phyloP scores from a whole-genome alignment of 805 yeast species.

The Ogataea ganodermae region DNA sequence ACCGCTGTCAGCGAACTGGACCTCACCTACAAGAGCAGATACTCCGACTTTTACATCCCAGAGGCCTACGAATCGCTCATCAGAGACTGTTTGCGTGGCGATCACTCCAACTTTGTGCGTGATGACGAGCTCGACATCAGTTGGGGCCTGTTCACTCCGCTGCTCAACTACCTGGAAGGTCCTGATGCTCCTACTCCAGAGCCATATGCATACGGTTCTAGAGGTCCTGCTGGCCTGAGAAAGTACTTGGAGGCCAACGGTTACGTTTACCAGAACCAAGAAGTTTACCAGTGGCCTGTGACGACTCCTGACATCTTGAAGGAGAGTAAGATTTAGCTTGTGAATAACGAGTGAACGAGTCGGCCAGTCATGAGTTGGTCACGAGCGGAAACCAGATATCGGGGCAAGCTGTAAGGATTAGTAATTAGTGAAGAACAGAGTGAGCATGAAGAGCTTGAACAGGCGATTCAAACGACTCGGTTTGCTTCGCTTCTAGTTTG shows the following conservation, averaged over 20 bases:
- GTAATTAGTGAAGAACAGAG: no score
- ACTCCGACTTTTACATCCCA: slow-evolving; percentile 89
- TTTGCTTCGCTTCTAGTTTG: not conserved
- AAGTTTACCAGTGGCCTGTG: slow-evolving; percentile 89
- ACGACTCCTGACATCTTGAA: slow-evolving; percentile 50
- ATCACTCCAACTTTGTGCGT: slow-evolving; percentile 96
- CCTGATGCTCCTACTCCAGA: slow-evolving; percentile 66
- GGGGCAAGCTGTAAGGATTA: no score
- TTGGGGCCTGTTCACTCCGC: slow-evolving; percentile 92
- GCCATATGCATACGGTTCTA: slow-evolving; percentile 82
- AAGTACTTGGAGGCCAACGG: slow-evolving; percentile 69
- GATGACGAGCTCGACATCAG: slow-evolving; percentile 95
- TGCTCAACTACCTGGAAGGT: slow-evolving; percentile 77
- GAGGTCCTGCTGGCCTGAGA: slow-evolving; percentile 75
- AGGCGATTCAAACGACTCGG: not conserved
- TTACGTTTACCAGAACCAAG: slow-evolving; percentile 63
- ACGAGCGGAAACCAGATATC: no score
- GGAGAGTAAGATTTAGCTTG: slow-evolving; percentile 29
- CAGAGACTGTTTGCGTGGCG: slow-evolving; percentile 86
- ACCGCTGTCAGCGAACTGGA: slow-evolving; percentile 89
- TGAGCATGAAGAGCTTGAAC: not conserved
- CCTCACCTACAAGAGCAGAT: slow-evolving; percentile 79
- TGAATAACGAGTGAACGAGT: not conserved
- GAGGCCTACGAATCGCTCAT: slow-evolving; percentile 97
- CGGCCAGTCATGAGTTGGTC: not conserved